Conservation (phyloP, 225 moss, liverwort and hornwort species). For the Physcomitrium patens region DNA sequence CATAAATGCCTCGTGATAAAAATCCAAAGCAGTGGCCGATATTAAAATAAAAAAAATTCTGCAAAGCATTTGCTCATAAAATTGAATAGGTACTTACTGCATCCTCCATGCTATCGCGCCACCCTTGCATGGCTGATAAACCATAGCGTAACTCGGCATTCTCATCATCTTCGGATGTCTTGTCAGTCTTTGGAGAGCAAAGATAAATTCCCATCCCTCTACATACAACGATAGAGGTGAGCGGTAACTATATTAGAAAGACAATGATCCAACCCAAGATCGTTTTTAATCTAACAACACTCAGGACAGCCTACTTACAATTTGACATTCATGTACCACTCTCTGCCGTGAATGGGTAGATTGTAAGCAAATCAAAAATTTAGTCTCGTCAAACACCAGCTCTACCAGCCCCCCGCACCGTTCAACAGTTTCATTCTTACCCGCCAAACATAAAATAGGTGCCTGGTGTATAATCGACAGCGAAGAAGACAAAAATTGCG, state of each 20-base stretch:
- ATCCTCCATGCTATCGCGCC: slow-evolving; percentile 70
- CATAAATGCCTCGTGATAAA: slow-evolving; percentile 2
- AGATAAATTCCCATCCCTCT: slow-evolving; percentile 56
- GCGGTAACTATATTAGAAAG: not conserved
- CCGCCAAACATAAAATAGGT: not conserved
- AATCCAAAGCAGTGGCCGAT: not conserved
- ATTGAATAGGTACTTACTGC: slow-evolving; percentile 47
- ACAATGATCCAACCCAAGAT: slow-evolving; percentile 3
- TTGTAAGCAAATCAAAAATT: not conserved
- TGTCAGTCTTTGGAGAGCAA: slow-evolving; percentile 60
- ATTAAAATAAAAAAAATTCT: slow-evolving; percentile 5
- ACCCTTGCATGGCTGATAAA: slow-evolving; percentile 67
- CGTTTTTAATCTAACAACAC: slow-evolving; percentile 16
- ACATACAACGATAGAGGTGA: slow-evolving; percentile 29
- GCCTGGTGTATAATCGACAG: not conserved
- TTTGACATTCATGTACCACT: not conserved
- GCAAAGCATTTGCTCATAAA: slow-evolving; percentile 17
- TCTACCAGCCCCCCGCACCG: not conserved
- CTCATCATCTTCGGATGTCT: slow-evolving; percentile 58
- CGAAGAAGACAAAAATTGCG: not conserved
- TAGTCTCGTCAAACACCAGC: not conserved
- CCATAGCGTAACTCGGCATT: slow-evolving; percentile 58
- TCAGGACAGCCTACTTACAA: too few species aligned
- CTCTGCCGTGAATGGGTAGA: not conserved
- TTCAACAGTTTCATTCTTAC: not conserved